Percentiles rank a stretch among this genome's conserved stretches.
Evolutionary conservation across 2,329 filamentous ascomycete species (phyloP).

Genomic region (Cryphonectria carpinicola): DNA sequence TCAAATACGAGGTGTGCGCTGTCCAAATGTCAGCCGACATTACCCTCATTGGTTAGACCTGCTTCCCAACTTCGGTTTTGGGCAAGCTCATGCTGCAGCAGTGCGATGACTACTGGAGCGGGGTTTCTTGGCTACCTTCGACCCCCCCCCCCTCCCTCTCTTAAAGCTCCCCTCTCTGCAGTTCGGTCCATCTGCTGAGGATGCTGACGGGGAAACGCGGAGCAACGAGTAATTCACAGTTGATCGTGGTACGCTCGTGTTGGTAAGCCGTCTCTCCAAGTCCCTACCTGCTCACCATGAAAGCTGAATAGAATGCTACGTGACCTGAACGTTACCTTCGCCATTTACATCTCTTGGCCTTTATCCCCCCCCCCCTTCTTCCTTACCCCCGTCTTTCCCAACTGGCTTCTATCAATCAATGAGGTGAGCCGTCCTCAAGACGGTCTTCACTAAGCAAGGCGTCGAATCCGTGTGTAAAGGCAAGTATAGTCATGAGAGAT

Average conservation of each 20-base stretch:
- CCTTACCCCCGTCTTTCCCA: background rate
- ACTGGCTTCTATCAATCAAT: background rate
- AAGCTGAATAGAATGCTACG: conserved; percentile 1
- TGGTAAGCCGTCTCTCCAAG: background rate
- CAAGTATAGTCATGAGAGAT: background rate
- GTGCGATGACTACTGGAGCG: conserved; percentile 18
- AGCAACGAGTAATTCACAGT: background rate
- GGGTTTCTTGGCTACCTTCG: conserved; percentile 16
- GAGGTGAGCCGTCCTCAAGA: background rate
- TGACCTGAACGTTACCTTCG: conserved; percentile 14
- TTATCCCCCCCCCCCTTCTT: background rate
- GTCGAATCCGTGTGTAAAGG: background rate
- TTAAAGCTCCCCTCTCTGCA: background rate
- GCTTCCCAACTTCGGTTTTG: conserved; percentile 19
- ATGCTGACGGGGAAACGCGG: background rate
- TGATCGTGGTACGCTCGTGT: background rate
- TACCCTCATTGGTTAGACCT: conserved; percentile 23
- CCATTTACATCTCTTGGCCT: background rate
- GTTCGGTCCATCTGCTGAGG: background rate
- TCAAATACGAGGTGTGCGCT: conserved; percentile 26
- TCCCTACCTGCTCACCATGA: background rate
- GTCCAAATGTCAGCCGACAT: conserved; percentile 20
- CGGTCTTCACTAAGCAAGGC: background rate
- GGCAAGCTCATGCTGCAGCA: conserved; percentile 19
- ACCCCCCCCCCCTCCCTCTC: too few relatives aligned